These are phyloP conservation scores for Aspergillus udagawae DNA, from an alignment of 2,329 filamentous ascomycete genomes.

Conservation along the genomic window DNA sequence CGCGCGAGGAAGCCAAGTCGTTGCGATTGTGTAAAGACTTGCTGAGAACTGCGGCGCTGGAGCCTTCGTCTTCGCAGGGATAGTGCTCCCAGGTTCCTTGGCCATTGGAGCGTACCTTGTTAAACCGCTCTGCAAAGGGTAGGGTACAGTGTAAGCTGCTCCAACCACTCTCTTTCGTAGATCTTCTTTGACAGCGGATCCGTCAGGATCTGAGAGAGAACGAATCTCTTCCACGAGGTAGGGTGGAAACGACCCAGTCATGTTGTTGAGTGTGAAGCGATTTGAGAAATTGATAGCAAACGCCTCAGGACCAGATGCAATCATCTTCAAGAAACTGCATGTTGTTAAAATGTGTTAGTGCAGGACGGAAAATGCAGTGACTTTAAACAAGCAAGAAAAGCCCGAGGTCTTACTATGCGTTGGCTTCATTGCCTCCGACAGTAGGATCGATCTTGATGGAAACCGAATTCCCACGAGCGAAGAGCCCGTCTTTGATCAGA, in stretches of 20 bases:
- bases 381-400: neutral
- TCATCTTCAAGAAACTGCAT: constrained; percentile 56
- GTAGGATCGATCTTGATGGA: constrained; percentile 43
- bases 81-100: constrained; percentile 55
- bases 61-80: constrained; percentile 51
- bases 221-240: constrained; percentile 30
- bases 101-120: constrained; percentile 62
- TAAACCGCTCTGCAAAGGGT: constrained; percentile 51
- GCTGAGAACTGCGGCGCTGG: constrained; percentile 52
- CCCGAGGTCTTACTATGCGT: constrained; percentile 51
- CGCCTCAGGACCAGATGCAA: constrained; percentile 51
- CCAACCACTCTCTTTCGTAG: constrained; percentile 29
- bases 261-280: constrained; percentile 61
- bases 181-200: constrained; percentile 17
- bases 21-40: constrained; percentile 52
- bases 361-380: neutral
- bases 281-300: constrained; percentile 57
- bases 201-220: constrained; percentile 30
- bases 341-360: neutral
- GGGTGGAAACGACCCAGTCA: constrained; percentile 57
- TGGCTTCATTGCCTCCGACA: constrained; percentile 44
- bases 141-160: constrained; percentile 44
- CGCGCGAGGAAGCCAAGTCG: constrained; percentile 45
- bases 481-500: constrained; percentile 36
- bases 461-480: constrained; percentile 39